A percentile compares a stretch with the other conserved stretches of the same genome.
These are phyloP conservation scores for Aspergillus steynii DNA, from an alignment of 495 filamentous ascomycete species.

Conservation along the genomic window DNA sequence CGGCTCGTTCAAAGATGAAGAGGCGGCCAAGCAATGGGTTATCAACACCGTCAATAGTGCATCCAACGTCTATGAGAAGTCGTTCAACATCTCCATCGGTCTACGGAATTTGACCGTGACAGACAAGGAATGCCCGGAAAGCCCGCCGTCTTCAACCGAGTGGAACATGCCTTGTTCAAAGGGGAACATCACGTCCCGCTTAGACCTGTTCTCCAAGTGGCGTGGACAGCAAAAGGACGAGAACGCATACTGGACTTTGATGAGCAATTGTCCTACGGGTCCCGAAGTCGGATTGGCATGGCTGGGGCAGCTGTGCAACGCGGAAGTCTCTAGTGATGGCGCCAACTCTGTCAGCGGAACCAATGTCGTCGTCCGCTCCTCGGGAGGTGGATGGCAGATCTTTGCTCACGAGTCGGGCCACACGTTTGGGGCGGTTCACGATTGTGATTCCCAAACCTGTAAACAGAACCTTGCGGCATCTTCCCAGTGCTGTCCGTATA, in stretches of 20 bases:
- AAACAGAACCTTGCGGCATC: conserved; percentile 54
- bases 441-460: conserved; percentile 76
- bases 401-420: conserved; percentile 96
- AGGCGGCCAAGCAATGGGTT: conserved; percentile 65
- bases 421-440: conserved; percentile 94
- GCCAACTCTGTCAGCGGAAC: conserved; percentile 75
- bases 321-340: conserved; percentile 48
- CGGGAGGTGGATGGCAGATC: conserved; percentile 85
- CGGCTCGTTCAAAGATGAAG: conserved; percentile 60
- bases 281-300: conserved; percentile 91
- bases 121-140: conserved; percentile 65
- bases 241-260: conserved; percentile 91
- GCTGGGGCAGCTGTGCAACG: conserved; percentile 84
- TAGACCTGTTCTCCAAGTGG: conserved; percentile 90
- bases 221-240: conserved; percentile 68
- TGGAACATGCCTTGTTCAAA: conserved; percentile 79
- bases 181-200: conserved; percentile 69
- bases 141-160: conserved; percentile 59
- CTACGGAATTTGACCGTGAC: conserved; percentile 81
- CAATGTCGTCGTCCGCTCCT: conserved; percentile 85
- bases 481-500: conserved; percentile 88
- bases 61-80: conserved; percentile 80
- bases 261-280: conserved; percentile 82
- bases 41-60: conserved; percentile 85
- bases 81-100: conserved; percentile 92